These are phyloP conservation scores for Penicillium subrubescens DNA, from an alignment of 495 filamentous ascomycete species.

Conservation along the genomic window DNA sequence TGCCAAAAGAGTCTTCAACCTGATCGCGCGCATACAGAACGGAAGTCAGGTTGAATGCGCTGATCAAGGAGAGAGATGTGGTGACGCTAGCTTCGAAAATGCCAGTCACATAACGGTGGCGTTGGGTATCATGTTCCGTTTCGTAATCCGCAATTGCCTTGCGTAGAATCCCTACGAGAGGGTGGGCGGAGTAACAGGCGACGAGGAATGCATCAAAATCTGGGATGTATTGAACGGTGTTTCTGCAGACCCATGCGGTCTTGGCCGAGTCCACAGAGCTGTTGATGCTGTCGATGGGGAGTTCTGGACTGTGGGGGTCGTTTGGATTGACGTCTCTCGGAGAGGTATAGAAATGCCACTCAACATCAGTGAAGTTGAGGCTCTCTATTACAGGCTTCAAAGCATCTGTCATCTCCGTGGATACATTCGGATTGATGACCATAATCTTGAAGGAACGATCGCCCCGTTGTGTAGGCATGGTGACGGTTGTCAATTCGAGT, in stretches of 20 bases:
- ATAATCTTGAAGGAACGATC: conserved; percentile 55
- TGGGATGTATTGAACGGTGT: conserved; percentile 53
- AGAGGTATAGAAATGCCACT: conserved; percentile 59
- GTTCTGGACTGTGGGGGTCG: conserved; percentile 29
- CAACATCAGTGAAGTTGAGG: conserved; percentile 50
- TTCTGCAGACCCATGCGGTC: conserved; percentile 58
- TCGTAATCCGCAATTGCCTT: conserved; percentile 36
- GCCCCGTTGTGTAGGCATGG: conserved; percentile 22
- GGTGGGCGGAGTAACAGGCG: conserved; percentile 88
- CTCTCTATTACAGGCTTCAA: conserved; percentile 64
- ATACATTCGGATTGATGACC: conserved; percentile 92
- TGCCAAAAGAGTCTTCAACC: conserved; percentile 69
- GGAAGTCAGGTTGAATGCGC: conserved; percentile 38
- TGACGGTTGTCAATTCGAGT: neutral
- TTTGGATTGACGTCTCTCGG: conserved; percentile 37
- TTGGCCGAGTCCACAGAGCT: conserved; percentile 51
- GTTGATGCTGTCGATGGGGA: conserved; percentile 48
- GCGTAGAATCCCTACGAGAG: conserved; percentile 67
- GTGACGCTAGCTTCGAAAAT: conserved; percentile 84
- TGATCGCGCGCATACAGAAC: conserved; percentile 27
- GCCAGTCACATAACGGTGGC: conserved; percentile 66
- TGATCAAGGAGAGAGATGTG: conserved; percentile 53
- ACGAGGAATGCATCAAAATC: conserved; percentile 77
- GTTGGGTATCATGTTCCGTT: conserved; percentile 14
- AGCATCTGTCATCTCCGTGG: conserved; percentile 75